Percentiles rank a stretch among this genome's conserved stretches.
Conservation (phyloP, 768 basidiomycete species). For the Kwoniella pini region DNA sequence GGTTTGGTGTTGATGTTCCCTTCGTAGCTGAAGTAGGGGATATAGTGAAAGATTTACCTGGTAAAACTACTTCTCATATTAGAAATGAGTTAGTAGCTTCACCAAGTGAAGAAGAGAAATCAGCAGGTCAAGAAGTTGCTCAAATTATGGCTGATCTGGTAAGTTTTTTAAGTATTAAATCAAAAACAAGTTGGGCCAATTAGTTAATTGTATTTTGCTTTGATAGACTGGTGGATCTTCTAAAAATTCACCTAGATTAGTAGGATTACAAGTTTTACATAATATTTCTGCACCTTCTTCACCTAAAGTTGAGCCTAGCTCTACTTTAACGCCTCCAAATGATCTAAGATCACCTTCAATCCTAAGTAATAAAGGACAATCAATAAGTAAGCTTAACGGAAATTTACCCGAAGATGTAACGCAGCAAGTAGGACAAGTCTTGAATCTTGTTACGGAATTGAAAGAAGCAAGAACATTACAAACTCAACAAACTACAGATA, state of each 20-base stretch:
- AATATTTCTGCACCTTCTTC: slow-evolving; percentile 25
- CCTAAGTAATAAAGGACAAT: too few species aligned
- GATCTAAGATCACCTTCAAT: not conserved
- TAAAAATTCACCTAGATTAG: slow-evolving; percentile 35
- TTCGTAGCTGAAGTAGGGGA: not conserved
- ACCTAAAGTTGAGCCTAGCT: not conserved
- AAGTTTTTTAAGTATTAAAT: slow-evolving; percentile 6
- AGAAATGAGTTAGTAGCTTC: slow-evolving; percentile 1
- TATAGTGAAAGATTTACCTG: not conserved
- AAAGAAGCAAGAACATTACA: slow-evolving; percentile 47
- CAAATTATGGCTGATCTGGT: slow-evolving; percentile 48
- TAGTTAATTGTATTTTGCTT: not conserved
- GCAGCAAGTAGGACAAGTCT: slow-evolving; percentile 45
- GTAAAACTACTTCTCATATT: not conserved
- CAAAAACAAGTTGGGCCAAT: not conserved
- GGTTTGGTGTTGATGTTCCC: not conserved
- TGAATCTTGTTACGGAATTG: slow-evolving; percentile 44
- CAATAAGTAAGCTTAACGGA: too few species aligned
- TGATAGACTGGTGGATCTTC: slow-evolving; percentile 37
- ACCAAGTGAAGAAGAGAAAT: slow-evolving; percentile 34
- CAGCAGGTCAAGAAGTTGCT: slow-evolving; percentile 45
- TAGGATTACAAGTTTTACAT: slow-evolving; percentile 41
- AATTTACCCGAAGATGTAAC: slow-evolving; percentile 17
- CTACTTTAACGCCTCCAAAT: slow-evolving; percentile 2
- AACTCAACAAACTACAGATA: slow-evolving; percentile 53